A percentile compares a stretch with the other conserved stretches of the same genome.
phyloP scores from a whole-genome alignment of 306 rosid genomes.

The Vigna mungo region DNA sequence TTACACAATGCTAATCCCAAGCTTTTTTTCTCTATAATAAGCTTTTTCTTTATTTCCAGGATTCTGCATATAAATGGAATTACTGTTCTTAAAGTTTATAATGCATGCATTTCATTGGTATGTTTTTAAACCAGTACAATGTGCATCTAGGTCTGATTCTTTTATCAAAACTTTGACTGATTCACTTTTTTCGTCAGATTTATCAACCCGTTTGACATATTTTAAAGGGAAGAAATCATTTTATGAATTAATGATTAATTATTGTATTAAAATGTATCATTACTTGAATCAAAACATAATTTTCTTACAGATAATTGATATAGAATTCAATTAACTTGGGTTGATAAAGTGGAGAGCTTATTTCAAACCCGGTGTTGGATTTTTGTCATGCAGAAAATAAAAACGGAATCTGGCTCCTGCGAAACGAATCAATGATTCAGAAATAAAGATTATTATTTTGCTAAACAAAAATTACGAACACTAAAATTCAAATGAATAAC shows the following conservation, averaged over 20 bases:
- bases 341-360: background rate
- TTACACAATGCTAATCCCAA: constrained; percentile 18
- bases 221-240: background rate
- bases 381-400: background rate
- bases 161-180: background rate
- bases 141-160: background rate
- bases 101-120: constrained; percentile 11
- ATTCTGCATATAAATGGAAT: constrained; percentile 8
- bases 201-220: background rate
- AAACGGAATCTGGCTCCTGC: background rate
- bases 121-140: background rate
- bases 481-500: too few species aligned
- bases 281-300: background rate
- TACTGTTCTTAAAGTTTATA: background rate
- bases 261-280: background rate
- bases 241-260: background rate
- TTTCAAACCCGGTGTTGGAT: background rate
- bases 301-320: background rate
- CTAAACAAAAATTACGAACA: background rate
- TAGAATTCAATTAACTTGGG: background rate
- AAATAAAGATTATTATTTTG: background rate
- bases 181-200: background rate
- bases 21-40: background rate
- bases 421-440: background rate
- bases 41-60: constrained; percentile 10